Base-by-base conservation (phyloP, 2,329 filamentous ascomycete species). In the Ramichloridium luteum region DNA sequence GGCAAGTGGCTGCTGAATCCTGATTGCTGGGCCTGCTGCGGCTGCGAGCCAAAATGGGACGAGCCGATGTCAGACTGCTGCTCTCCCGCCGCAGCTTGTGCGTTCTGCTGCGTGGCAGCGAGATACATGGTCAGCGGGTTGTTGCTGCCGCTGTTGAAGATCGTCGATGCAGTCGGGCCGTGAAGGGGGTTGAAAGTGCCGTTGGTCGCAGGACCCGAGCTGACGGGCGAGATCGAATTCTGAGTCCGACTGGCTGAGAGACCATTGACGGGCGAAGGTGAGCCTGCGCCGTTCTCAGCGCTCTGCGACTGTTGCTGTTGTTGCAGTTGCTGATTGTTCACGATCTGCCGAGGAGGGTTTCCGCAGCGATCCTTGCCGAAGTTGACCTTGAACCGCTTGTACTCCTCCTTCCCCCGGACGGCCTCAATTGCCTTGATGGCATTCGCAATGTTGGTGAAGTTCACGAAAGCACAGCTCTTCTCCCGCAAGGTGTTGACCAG, bases 391-490 rank as follows among this genome's bases (percentile, higher is more conserved):
- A 98, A 98, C 49, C 90, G 76, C 60, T 77, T 83, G 69, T 98
- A 98, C 53, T 98, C 90, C 26, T 96, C 90, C 54, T 86, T 85
- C 52, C 85, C 81, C 36, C 90, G 77, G 43, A 98, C 77, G 13
- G 86, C 90, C 61, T 98, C 90, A 44, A 98, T 98, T 1, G 90
- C 90, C 67, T 98, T 98, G 68, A 98, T 98, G 30, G 90, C 90
- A 49, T 98, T 98, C 54, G 90, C 90, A 55, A 98, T 98, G 64
- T 98, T 98, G 54, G 90, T 98, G 58, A 98, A 98, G 65, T 98
- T 98, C 57, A 98, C 90, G 56, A 98, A 98, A 1, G 90, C 90
- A 58, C 90, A 98, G 64, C 86, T 94, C 76, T 98, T 98, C 68
- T 98, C 90, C 32, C 90, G 79, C 38, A 98, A 67, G 11, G 90